A percentile compares a stretch with the other conserved stretches of the same genome.
These are phyloP conservation scores for Pichia sp. DNA, from an alignment of 1,139 yeast genomes.

Conservation along the genomic window DNA sequence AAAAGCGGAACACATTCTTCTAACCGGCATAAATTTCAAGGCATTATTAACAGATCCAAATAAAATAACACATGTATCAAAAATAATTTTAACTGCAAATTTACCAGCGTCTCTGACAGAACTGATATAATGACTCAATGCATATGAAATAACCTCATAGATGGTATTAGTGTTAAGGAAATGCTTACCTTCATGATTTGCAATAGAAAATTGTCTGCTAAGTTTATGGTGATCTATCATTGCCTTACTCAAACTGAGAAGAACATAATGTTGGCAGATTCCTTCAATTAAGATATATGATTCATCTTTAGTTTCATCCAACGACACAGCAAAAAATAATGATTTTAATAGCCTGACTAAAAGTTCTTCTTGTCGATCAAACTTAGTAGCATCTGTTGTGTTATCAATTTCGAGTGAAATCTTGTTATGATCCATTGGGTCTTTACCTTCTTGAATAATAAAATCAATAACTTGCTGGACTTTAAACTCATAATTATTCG, in stretches of 20 bases:
- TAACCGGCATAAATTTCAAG: conserved; percentile 64
- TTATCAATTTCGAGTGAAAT: conserved; percentile 39
- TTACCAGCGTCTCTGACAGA: conserved; percentile 69
- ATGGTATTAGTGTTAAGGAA: conserved; percentile 64
- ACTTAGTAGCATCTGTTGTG: conserved; percentile 42
- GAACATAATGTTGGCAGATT: conserved; percentile 70
- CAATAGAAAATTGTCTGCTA: conserved; percentile 65
- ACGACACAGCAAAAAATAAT: conserved; percentile 66
- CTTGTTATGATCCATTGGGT: conserved; percentile 18
- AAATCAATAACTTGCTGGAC: conserved; percentile 46
- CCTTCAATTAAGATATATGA: conserved; percentile 58
- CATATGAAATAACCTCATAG: conserved; percentile 68
- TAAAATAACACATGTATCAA: conserved; percentile 53
- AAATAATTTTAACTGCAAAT: conserved; percentile 56
- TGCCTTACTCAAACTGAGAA: conserved; percentile 70
- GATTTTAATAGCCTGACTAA: conserved; percentile 59
- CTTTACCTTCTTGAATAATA: conserved; percentile 27
- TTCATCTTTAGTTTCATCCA: conserved; percentile 67
- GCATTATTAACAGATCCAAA: conserved; percentile 66
- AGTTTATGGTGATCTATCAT: conserved; percentile 64
- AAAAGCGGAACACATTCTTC: conserved; percentile 72
- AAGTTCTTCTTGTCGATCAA: conserved; percentile 56
- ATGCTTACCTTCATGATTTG: conserved; percentile 73
- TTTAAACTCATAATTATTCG: conserved; percentile 44
- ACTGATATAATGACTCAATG: conserved; percentile 70